phyloP scores from a whole-genome alignment of 176 grass and related monocot genomes.

The Canna indica region DNA sequence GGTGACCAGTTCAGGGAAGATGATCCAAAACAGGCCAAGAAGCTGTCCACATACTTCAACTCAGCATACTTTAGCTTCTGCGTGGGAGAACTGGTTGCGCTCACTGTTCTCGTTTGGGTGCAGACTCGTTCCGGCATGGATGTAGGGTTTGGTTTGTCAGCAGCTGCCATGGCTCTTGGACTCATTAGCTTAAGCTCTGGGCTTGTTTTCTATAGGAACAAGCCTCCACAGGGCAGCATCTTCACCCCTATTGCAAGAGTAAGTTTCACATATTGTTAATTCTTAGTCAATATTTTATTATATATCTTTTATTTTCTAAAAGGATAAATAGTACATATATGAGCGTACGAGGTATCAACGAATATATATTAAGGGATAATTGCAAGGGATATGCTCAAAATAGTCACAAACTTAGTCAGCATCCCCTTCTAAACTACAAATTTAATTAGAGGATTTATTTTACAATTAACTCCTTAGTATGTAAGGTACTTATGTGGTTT shows the following conservation, averaged over 20 bases:
- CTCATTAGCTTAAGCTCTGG: slow-evolving; percentile 53
- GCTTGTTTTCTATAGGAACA: slow-evolving; percentile 63
- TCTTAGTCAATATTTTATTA: neutral
- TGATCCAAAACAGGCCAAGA: slow-evolving; percentile 5
- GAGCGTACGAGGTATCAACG: too few species aligned
- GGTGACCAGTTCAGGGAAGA: slow-evolving; percentile 53
- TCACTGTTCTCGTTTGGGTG: slow-evolving; percentile 75
- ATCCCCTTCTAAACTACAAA: too few species aligned
- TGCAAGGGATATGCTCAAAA: too few species aligned
- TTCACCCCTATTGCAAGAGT: slow-evolving; percentile 66
- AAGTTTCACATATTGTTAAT: neutral
- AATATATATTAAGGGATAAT: too few species aligned
- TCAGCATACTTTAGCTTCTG: slow-evolving; percentile 92
- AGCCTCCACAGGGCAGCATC: slow-evolving; percentile 78
- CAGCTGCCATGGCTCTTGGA: slow-evolving; percentile 45
- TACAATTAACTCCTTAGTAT: too few species aligned
- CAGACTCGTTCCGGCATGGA: slow-evolving; percentile 78
- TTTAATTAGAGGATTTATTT: too few species aligned
- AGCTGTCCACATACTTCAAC: slow-evolving; percentile 83
- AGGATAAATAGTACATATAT: too few species aligned
- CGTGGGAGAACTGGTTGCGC: slow-evolving; percentile 69
- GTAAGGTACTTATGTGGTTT: too few species aligned
- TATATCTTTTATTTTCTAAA: too few species aligned
- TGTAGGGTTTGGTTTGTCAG: slow-evolving; percentile 55
- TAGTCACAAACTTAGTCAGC: too few species aligned